A percentile compares a stretch with the other conserved stretches of the same genome.
Evolutionary conservation across 345 rosid species (phyloP).

Genomic region (Jatropha curcas): DNA sequence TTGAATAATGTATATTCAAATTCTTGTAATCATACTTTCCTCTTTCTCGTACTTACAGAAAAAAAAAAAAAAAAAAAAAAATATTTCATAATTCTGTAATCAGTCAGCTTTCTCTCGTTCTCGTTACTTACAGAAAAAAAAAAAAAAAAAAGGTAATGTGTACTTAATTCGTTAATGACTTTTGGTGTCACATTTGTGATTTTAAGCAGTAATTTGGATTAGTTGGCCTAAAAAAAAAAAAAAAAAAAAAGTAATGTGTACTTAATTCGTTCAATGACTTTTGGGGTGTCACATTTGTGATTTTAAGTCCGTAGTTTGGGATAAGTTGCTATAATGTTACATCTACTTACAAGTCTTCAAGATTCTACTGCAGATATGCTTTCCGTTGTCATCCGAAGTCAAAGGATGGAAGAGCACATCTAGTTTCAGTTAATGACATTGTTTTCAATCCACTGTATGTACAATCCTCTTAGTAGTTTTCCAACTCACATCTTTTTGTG

Average conservation of each 20-base stretch:
- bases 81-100: too few species aligned
- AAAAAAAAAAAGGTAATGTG: too few species aligned
- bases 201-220: too few species aligned
- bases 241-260: too few species aligned
- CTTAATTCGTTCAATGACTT: neutral
- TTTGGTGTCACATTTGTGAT: too few species aligned
- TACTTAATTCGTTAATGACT: too few species aligned
- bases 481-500: constrained; percentile 2
- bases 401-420: constrained; percentile 54
- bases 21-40: neutral
- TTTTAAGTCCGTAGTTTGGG: neutral
- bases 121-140: too few species aligned
- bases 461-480: constrained; percentile 17
- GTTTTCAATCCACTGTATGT: constrained; percentile 67
- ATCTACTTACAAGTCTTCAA: neutral
- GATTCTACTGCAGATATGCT: constrained; percentile 50
- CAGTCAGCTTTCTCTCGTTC: too few species aligned
- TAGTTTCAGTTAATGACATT: constrained; percentile 64
- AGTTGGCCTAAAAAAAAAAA: too few species aligned
- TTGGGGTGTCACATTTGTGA: neutral
- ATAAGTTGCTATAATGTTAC: neutral
- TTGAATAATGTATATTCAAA: neutral
- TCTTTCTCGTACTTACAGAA: neutral
- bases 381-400: constrained; percentile 80
- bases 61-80: neutral